phyloP scores from a whole-genome alignment of 805 yeast species.

The Myxozyma vanderwaltii region DNA sequence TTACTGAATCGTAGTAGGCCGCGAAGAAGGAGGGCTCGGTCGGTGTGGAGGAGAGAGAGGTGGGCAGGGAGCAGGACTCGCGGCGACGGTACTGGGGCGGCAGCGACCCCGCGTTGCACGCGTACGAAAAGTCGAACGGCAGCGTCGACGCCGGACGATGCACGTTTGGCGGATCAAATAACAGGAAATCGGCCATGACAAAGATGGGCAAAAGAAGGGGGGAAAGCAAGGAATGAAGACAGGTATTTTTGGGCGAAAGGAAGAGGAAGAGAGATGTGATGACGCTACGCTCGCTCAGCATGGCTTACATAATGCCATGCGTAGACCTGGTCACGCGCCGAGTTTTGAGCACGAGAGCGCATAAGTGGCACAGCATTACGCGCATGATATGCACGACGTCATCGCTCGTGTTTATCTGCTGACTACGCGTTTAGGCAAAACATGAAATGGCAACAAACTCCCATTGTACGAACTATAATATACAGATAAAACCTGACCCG shows the following conservation, averaged over 20 bases:
- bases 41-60: slow-evolving; percentile 33
- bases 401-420: neutral
- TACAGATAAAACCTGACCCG: slow-evolving; percentile 12
- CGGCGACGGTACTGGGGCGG: slow-evolving; percentile 23
- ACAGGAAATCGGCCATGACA: slow-evolving; percentile 30
- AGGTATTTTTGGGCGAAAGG: neutral
- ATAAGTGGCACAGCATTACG: no score
- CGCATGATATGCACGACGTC: no score
- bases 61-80: slow-evolving; percentile 30
- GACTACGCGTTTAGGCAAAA: neutral
- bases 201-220: neutral
- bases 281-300: neutral
- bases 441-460: neutral
- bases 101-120: neutral
- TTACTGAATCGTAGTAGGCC: slow-evolving; percentile 3
- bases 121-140: slow-evolving; percentile 13
- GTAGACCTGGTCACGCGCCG: neutral
- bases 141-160: slow-evolving; percentile 27
- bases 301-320: neutral
- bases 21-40: slow-evolving; percentile 28
- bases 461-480: slow-evolving; percentile 15
- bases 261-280: slow-evolving; percentile 4
- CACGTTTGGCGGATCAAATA: slow-evolving; percentile 26
- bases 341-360: no score
- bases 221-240: neutral